Percentiles rank a stretch among this genome's conserved stretches.
These are phyloP conservation scores for Mortierella sp. DNA, from an alignment of 371 early-diverging fungal species.

Conservation along the genomic window DNA sequence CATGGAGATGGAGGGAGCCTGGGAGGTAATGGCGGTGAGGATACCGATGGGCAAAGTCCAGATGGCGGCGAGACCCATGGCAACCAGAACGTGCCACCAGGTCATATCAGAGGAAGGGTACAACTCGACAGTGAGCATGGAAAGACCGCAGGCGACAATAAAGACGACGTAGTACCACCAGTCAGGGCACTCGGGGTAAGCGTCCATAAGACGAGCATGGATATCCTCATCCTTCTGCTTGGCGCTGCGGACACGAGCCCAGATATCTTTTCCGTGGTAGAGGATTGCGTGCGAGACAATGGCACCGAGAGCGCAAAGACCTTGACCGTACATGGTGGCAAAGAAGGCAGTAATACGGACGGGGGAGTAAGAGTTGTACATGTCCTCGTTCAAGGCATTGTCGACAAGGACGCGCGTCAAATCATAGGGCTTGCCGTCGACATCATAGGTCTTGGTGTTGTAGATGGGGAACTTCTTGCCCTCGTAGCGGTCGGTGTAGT, in stretches of 20 bases:
- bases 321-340: slow-evolving; percentile 77
- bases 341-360: slow-evolving; percentile 76
- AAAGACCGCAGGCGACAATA: slow-evolving; percentile 69
- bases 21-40: slow-evolving; percentile 79
- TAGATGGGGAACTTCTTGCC: slow-evolving; percentile 77
- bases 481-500: slow-evolving; percentile 77
- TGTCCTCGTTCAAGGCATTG: slow-evolving; percentile 67
- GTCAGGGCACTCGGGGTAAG: slow-evolving; percentile 75
- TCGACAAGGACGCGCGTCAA: slow-evolving; percentile 64
- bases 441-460: slow-evolving; percentile 68
- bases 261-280: slow-evolving; percentile 68
- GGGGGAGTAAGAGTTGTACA: slow-evolving; percentile 69
- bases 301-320: slow-evolving; percentile 70
- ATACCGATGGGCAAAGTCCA: slow-evolving; percentile 89
- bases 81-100: slow-evolving; percentile 83
- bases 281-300: slow-evolving; percentile 68
- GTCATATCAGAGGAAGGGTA: slow-evolving; percentile 70
- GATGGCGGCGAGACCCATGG: slow-evolving; percentile 72
- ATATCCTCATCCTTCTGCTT: slow-evolving; percentile 71
- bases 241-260: slow-evolving; percentile 52
- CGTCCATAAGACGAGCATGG: slow-evolving; percentile 78
- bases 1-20: slow-evolving; percentile 80
- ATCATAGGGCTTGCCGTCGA: slow-evolving; percentile 63
- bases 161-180: slow-evolving; percentile 84
- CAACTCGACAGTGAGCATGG: slow-evolving; percentile 73